A percentile compares a stretch with the other conserved stretches of the same genome.
Evolutionary conservation across 208 protist species (phyloP).

Genomic region (Crithidia mellificae): DNA sequence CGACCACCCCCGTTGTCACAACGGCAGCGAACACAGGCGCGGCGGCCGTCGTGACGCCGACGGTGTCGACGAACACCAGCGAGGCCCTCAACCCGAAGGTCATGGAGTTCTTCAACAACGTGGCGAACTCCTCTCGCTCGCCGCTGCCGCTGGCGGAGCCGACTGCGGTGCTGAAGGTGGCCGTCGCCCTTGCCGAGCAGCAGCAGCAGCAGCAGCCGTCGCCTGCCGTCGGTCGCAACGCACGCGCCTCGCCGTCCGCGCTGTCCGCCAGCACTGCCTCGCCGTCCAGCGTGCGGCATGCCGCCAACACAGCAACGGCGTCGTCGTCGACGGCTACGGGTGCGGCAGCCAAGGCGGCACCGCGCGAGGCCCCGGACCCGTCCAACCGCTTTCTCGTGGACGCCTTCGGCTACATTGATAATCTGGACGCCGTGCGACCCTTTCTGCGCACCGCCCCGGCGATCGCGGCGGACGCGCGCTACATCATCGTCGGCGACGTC

Average conservation of each 20-base stretch:
- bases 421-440: constrained; percentile 52
- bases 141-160: constrained; percentile 15
- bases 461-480: constrained; percentile 47
- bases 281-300: not conserved
- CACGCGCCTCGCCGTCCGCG: not conserved
- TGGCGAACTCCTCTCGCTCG: constrained; percentile 9
- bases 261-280: not conserved
- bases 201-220: not conserved
- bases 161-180: constrained; percentile 16
- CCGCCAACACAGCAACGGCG: no score
- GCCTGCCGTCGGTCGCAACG: not conserved
- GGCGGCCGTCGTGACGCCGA: no score
- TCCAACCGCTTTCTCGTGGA: constrained; percentile 37
- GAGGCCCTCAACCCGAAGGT: constrained; percentile 47
- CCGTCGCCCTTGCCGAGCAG: constrained; percentile 13
- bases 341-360: no score
- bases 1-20: no score
- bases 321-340: no score
- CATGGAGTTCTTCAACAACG: constrained; percentile 42
- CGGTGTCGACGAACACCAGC: constrained; percentile 14
- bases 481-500: constrained; percentile 91
- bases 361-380: not conserved
- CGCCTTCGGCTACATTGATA: constrained; percentile 52
- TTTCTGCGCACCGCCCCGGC: constrained; percentile 67
- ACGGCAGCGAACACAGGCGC: no score